phyloP scores from a whole-genome alignment of 495 filamentous ascomycete genomes.

The Penicillium salamii region DNA sequence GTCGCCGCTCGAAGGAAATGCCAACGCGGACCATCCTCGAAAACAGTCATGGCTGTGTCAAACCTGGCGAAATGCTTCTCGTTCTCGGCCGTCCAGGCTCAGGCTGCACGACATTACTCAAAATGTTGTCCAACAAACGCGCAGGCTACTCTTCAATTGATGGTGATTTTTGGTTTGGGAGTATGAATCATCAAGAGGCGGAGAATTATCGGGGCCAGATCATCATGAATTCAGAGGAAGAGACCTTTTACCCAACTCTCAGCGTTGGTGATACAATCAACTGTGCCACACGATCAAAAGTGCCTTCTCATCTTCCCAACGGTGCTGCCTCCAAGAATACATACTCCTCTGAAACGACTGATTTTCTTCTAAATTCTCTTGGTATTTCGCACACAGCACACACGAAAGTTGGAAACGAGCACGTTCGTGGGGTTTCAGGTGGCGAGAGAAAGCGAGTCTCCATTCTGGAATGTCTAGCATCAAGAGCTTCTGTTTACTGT shows the following conservation, averaged over 20 bases:
- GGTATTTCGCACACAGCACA: conserved; percentile 50
- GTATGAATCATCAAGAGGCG: conserved; percentile 49
- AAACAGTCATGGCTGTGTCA: conserved; percentile 29
- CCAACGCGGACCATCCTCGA: neutral
- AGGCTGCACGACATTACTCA: conserved; percentile 36
- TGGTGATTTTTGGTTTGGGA: conserved; percentile 56
- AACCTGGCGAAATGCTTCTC: conserved; percentile 10
- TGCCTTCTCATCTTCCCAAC: conserved; percentile 20
- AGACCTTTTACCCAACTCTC: conserved; percentile 62
- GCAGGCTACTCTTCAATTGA: neutral
- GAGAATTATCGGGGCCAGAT: conserved; percentile 64
- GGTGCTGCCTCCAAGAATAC: conserved; percentile 42
- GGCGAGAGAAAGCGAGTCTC: conserved; percentile 67
- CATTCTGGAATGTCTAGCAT: conserved; percentile 52
- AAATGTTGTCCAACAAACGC: conserved; percentile 17
- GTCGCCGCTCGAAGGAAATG: too few relatives aligned
- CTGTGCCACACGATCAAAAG: conserved; percentile 50
- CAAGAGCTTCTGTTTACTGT: conserved; percentile 61
- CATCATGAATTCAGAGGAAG: conserved; percentile 64
- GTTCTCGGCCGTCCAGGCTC: conserved; percentile 23
- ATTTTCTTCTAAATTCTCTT: conserved; percentile 66
- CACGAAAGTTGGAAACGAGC: conserved; percentile 60
- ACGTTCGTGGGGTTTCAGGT: conserved; percentile 72
- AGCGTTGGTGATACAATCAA: conserved; percentile 66
- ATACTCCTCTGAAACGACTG: conserved; percentile 48